Evolutionary conservation across 2,329 filamentous ascomycete genomes (phyloP), one percentile per base, ranked within the genome.

Genomic region (Epichloe typhina): DNA sequence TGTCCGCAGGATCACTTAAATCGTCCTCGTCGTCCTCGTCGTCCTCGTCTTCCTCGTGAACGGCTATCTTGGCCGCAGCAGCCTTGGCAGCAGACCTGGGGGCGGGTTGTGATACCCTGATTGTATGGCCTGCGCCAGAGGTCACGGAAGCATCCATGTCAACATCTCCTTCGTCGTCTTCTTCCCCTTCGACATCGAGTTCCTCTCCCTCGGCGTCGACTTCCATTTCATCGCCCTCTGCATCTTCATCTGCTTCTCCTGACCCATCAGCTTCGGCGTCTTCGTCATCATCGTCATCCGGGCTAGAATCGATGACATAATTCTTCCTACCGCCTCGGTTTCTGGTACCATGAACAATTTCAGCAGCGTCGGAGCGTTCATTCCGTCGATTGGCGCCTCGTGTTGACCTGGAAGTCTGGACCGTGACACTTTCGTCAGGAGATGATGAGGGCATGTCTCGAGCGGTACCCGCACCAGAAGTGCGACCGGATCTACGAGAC

Each of bases 311-410:
- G 23, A 82, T 74, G 37, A 79, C 74, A 50, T 81, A 81, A 56
- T 72, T 80, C 65, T 80, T 80, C 65, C 78, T 77, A 17, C 69
- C 71, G 5, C 73, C 74, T 8, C 76, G 72, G 52, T 74, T 77
- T 46, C 77, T 70, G 57, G 75, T 76, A 38, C 73, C 72, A 26
- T 70, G 65, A 17, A 75, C 61, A 46, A 76, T 73, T 57, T 75
- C 71, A 33, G 71, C 69, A 23, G 69, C 70, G 23, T 65, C 65
- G 49, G 73, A 73, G 43, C 61, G 61, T 21, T 69, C 67, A 38
- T 65, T 61, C 46, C 62, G 62, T 44, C 66, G 66, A 42, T 63
- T 57, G 46, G 64, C 67, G 44, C 62, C 67, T 41, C 69, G 69
- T 6, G 72, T 74, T 45, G 72, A 69, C 59, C 77, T 75, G 40